Percentiles rank a stretch among this genome's conserved stretches.
Evolutionary conservation across 306 rosid species (phyloP).

Genomic region (Fragaria nilgerrensis): DNA sequence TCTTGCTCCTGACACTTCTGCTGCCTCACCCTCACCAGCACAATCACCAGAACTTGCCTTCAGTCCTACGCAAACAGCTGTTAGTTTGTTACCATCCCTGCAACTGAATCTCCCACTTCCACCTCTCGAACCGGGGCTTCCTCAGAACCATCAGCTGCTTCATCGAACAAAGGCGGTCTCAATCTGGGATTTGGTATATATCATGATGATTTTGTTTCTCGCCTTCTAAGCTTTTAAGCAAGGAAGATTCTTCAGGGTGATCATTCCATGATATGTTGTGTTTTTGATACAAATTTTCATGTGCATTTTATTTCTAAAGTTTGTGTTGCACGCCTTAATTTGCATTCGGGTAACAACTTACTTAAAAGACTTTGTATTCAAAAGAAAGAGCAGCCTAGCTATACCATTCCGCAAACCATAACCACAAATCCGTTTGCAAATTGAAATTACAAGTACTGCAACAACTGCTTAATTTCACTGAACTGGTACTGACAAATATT

Average conservation of each 20-base stretch:
- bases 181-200: conserved; percentile 33
- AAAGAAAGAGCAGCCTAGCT: not conserved
- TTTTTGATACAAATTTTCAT: not conserved
- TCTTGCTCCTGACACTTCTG: conserved; percentile 1
- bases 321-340: not conserved
- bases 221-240: conserved; percentile 30
- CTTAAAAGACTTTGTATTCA: not conserved
- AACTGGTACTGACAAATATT: not conserved
- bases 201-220: conserved; percentile 33
- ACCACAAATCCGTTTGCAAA: not conserved
- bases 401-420: not conserved
- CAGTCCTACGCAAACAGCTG: conserved; percentile 23
- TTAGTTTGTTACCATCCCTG: conserved; percentile 46
- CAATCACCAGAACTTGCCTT: not conserved
- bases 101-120: conserved; percentile 38
- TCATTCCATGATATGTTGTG: not conserved
- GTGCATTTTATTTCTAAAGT: not conserved
- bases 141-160: conserved; percentile 35
- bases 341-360: not conserved
- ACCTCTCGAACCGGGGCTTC: conserved; percentile 26
- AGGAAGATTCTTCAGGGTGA: not conserved
- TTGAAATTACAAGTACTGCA: not conserved
- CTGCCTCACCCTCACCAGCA: not conserved
- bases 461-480: not conserved
- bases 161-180: conserved; percentile 34